Conservation (phyloP, 78 protist species). For the Anaeramoeba flamelloides region DNA sequence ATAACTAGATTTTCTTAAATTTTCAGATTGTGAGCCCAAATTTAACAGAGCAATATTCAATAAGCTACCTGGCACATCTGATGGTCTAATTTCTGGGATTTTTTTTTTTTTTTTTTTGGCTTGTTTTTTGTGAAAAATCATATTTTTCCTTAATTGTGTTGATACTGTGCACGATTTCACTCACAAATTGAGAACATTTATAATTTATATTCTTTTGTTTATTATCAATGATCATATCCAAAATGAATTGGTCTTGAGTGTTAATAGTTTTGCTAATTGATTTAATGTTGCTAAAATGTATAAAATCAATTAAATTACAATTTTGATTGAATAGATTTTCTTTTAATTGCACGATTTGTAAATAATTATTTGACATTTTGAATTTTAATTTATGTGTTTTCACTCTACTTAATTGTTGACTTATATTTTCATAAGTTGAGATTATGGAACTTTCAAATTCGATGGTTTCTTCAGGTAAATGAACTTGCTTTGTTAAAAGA, state of each 20-base stretch:
- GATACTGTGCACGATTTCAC: background rate
- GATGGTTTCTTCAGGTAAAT: background rate
- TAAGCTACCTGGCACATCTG: constrained; percentile 44
- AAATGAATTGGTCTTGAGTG: background rate
- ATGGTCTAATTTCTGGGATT: constrained; percentile 24
- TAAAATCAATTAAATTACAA: background rate
- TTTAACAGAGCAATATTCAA: constrained; percentile 48
- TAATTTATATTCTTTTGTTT: background rate
- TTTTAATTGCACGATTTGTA: background rate
- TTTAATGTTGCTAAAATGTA: background rate
- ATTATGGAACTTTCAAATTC: background rate
- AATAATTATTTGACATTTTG: background rate
- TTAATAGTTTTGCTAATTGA: background rate
- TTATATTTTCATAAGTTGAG: background rate
- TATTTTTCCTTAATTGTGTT: background rate
- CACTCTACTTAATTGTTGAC: background rate
- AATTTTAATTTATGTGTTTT: background rate
- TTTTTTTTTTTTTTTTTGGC: background rate
- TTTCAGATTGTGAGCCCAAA: constrained; percentile 22
- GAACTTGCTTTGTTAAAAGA: background rate
- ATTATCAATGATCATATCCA: background rate
- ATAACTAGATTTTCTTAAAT: constrained; percentile 38
- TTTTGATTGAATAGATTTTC: background rate
- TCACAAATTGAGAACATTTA: background rate
- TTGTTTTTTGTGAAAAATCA: background rate